Percentiles rank a stretch among this genome's conserved stretches.
These are phyloP conservation scores for Arthrinium puccinioides DNA, from an alignment of 2,329 filamentous ascomycete genomes.

Conservation along the genomic window DNA sequence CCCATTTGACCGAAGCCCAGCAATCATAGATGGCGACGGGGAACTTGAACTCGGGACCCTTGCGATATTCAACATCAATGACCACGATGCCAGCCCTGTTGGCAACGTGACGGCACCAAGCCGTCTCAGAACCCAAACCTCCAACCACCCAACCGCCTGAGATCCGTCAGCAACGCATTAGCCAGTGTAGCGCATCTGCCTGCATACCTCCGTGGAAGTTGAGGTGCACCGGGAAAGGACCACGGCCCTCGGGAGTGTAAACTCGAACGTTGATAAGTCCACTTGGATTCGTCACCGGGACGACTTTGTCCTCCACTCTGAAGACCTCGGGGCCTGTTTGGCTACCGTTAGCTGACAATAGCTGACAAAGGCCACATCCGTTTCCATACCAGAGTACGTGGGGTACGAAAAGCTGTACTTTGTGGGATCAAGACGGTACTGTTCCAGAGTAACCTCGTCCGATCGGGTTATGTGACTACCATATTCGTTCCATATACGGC, in stretches of 20 bases:
- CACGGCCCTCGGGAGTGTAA: slow-evolving; percentile 18
- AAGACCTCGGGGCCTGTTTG: slow-evolving; percentile 1
- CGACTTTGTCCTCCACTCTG: slow-evolving; percentile 8
- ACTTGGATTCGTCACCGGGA: slow-evolving; percentile 16
- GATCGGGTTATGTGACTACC: slow-evolving; percentile 18
- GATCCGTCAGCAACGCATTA: not conserved
- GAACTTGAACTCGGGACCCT: slow-evolving; percentile 17
- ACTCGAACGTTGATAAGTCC: slow-evolving; percentile 17
- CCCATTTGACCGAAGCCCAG: slow-evolving; percentile 23
- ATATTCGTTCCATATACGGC: slow-evolving; percentile 18
- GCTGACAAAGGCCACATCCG: not conserved
- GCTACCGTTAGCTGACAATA: not conserved
- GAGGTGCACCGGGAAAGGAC: slow-evolving; percentile 17
- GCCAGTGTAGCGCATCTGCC: not conserved
- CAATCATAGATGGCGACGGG: slow-evolving; percentile 8
- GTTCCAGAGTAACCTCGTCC: slow-evolving; percentile 19
- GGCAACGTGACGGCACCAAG: slow-evolving; percentile 19
- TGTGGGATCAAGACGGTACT: slow-evolving; percentile 15
- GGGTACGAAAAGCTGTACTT: slow-evolving; percentile 23
- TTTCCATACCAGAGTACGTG: slow-evolving; percentile 9
- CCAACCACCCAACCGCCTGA: slow-evolving; percentile 16
- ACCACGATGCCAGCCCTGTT: slow-evolving; percentile 16
- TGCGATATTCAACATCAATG: slow-evolving; percentile 21
- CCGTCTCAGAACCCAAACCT: slow-evolving; percentile 14
- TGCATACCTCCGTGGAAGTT: slow-evolving; percentile 17